A percentile compares a stretch with the other conserved stretches of the same genome.
Evolutionary conservation across 2,329 filamentous ascomycete genomes (phyloP).

Genomic region (Plenodomus biglobosus): DNA sequence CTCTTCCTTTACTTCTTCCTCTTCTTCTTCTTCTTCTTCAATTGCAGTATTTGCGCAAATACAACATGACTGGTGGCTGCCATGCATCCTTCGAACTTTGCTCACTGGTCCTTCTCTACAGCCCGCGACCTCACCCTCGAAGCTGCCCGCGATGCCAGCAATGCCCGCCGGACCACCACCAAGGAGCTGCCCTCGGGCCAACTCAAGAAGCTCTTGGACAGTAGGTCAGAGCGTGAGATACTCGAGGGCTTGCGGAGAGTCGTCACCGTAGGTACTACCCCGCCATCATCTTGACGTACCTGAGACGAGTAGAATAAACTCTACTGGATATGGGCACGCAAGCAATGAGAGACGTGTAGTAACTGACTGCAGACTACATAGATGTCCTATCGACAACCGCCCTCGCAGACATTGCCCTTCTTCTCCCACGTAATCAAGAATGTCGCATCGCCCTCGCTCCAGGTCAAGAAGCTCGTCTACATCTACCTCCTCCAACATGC

Average conservation of each 20-base stretch:
- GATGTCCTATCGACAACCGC: constrained; percentile 93
- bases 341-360: constrained; percentile 9
- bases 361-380: constrained; percentile 46
- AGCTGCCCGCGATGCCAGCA: constrained; percentile 84
- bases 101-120: constrained; percentile 52
- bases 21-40: not conserved
- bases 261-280: constrained; percentile 66
- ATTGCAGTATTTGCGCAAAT: not conserved
- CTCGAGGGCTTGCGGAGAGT: constrained; percentile 88
- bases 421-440: constrained; percentile 99
- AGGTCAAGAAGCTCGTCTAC: constrained; percentile 98
- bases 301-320: too few species aligned
- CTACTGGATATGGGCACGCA: too few species aligned
- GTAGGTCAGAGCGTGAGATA: constrained; percentile 87
- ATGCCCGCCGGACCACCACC: constrained; percentile 56
- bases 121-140: constrained; percentile 97
- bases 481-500: constrained; percentile 97
- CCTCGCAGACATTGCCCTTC: constrained; percentile 70
- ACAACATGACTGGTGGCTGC: constrained; percentile 3
- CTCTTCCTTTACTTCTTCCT: not conserved
- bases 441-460: constrained; percentile 87
- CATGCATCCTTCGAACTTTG: constrained; percentile 44
- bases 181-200: constrained; percentile 74
- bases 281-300: constrained; percentile 5
- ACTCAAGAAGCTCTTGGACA: constrained; percentile 93